phyloP scores from a whole-genome alignment of 23 red algal species.

The Pyropia haitanensis region DNA sequence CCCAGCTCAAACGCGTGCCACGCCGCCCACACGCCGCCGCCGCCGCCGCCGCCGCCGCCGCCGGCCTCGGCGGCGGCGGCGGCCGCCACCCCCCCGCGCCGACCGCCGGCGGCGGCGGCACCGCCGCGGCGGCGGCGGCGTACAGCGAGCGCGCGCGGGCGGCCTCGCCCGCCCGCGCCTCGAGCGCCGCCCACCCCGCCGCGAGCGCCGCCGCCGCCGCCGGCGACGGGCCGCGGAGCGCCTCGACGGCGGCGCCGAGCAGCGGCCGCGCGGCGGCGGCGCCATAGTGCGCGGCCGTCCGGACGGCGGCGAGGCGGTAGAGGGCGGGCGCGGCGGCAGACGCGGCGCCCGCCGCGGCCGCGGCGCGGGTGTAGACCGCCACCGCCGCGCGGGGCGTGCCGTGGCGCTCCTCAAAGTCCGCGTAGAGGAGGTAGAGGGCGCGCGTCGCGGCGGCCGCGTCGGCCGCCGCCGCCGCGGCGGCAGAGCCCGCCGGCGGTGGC shows the following conservation, averaged over 20 bases:
- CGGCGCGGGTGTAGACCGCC: constrained; percentile 23
- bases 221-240: constrained; percentile 6
- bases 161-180: constrained; percentile 49
- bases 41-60: too few relatives aligned
- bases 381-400: constrained; percentile 24
- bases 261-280: constrained; percentile 27
- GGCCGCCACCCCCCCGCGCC: too few relatives aligned
- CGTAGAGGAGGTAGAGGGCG: constrained; percentile 50
- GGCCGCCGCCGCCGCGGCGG: constrained; percentile 7
- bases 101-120: too few relatives aligned
- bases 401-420: constrained; percentile 46
- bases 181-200: constrained; percentile 50
- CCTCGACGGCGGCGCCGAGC: constrained; percentile 52
- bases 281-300: constrained; percentile 30
- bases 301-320: constrained; percentile 40
- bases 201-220: constrained; percentile 44
- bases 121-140: too few relatives aligned
- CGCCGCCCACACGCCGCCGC: constrained; percentile 13
- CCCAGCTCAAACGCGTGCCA: constrained; percentile 68
- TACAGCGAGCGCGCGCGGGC: constrained; percentile 30
- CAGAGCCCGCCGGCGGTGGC: not conserved
- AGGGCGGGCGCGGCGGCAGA: constrained; percentile 6
- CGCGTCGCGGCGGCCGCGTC: not conserved
- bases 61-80: too few relatives aligned
- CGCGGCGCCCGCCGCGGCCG: constrained; percentile 17